These are phyloP conservation scores for Wickerhamiella kurtzmanii DNA, from an alignment of 805 yeast genomes.

Conservation along the genomic window DNA sequence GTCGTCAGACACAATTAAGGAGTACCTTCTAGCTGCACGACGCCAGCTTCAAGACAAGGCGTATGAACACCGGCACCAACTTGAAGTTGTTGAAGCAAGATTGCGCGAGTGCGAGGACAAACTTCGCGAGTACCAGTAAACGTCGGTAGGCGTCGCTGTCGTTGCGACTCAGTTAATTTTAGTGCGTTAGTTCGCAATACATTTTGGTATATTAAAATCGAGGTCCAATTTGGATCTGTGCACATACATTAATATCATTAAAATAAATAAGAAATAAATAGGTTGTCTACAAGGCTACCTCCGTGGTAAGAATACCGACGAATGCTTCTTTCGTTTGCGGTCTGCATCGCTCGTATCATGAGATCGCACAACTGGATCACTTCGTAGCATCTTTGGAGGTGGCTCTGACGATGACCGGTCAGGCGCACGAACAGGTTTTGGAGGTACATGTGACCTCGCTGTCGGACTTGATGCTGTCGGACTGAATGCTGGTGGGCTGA, in stretches of 20 bases:
- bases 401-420: too few species aligned
- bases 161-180: not conserved
- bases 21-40: slow-evolving; percentile 24
- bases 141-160: not conserved
- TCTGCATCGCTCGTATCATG: too few species aligned
- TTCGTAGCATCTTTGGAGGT: too few species aligned
- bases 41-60: slow-evolving; percentile 25
- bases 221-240: too few species aligned
- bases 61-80: slow-evolving; percentile 17
- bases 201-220: not conserved
- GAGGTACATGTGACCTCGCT: too few species aligned
- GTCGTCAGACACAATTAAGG: slow-evolving; percentile 21
- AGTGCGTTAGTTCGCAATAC: not conserved
- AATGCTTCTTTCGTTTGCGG: too few species aligned
- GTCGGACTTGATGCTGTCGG: too few species aligned
- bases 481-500: not conserved
- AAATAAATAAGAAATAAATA: not conserved
- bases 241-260: not conserved
- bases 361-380: too few species aligned
- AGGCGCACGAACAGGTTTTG: too few species aligned
- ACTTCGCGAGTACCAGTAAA: slow-evolving; percentile 10
- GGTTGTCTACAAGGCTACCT: not conserved
- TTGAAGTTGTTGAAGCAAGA: slow-evolving; percentile 20
- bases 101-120: slow-evolving; percentile 23
- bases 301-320: slow-evolving; percentile 11